These are phyloP conservation scores for Penicillium cataractarum DNA, from an alignment of 495 filamentous ascomycete genomes.

Conservation along the genomic window DNA sequence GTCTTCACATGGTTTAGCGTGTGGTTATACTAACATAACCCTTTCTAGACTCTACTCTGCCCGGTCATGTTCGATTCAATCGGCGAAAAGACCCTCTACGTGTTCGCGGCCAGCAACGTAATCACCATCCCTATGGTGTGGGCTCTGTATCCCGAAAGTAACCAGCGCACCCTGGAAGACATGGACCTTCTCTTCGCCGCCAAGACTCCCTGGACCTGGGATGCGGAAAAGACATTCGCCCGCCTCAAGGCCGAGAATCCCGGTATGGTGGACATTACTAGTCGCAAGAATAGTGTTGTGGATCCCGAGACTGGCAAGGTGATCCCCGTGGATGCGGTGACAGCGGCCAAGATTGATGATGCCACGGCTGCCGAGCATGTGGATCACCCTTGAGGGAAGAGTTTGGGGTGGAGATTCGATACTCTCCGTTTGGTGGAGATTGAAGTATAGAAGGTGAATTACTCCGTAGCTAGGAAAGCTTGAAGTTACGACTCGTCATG, in stretches of 20 bases:
- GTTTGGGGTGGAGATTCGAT: background rate
- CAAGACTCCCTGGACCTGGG: slow-evolving; percentile 63
- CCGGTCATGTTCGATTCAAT: slow-evolving; percentile 66
- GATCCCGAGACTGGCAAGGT: slow-evolving; percentile 50
- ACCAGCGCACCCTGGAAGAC: slow-evolving; percentile 69
- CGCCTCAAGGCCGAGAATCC: slow-evolving; percentile 58
- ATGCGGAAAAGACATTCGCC: slow-evolving; percentile 62
- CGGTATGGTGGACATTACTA: slow-evolving; percentile 46
- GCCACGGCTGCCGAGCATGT: slow-evolving; percentile 30
- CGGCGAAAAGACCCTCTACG: slow-evolving; percentile 67
- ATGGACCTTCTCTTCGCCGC: slow-evolving; percentile 70
- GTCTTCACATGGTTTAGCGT: too few species aligned
- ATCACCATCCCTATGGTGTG: slow-evolving; percentile 67
- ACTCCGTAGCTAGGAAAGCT: background rate
- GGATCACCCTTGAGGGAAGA: slow-evolving; percentile 22
- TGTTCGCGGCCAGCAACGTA: slow-evolving; percentile 66
- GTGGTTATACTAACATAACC: background rate
- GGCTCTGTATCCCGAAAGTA: slow-evolving; percentile 70
- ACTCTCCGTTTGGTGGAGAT: background rate
- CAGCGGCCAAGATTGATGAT: slow-evolving; percentile 22
- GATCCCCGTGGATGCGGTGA: slow-evolving; percentile 21
- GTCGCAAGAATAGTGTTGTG: slow-evolving; percentile 50
- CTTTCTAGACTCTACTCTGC: slow-evolving; percentile 56
- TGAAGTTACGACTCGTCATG: slow-evolving; percentile 8
- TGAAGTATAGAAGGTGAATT: background rate